Percentiles rank a stretch among this genome's conserved stretches.
These are phyloP conservation scores for Aspergillus persii DNA, from an alignment of 2,329 filamentous ascomycete species.

Conservation along the genomic window DNA sequence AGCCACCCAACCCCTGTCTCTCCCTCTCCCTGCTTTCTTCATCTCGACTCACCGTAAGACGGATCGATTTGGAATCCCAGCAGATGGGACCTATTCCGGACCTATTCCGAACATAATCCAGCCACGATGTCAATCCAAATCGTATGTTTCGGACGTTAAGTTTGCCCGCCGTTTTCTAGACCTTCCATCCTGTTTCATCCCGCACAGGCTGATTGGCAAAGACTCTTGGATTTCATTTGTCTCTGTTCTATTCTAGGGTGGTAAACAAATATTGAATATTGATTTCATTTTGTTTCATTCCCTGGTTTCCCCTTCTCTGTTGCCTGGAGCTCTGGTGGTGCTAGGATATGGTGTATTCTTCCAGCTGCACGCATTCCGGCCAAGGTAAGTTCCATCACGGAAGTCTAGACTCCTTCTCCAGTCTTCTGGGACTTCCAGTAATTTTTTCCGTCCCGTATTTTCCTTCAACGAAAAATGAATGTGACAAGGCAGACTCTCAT, in stretches of 20 bases:
- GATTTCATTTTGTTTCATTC: background rate
- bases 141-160: constrained; percentile 10
- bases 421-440: background rate
- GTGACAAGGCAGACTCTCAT: background rate
- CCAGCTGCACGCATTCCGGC: background rate
- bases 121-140: background rate
- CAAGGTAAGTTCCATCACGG: constrained; percentile 2
- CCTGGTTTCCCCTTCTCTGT: background rate
- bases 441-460: too few species aligned
- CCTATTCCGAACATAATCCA: too few species aligned
- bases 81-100: background rate
- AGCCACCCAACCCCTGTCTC: background rate
- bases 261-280: background rate
- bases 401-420: background rate
- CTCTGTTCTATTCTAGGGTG: background rate
- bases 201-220: constrained; percentile 2
- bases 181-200: constrained; percentile 4
- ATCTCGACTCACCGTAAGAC: background rate
- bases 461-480: too few species aligned
- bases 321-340: background rate
- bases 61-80: background rate
- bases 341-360: background rate
- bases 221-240: background rate
- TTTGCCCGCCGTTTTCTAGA: constrained; percentile 9
- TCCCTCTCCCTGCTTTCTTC: background rate